Conservation (phyloP, 306 rosid genomes). For the Vachellia pachyceras region DNA sequence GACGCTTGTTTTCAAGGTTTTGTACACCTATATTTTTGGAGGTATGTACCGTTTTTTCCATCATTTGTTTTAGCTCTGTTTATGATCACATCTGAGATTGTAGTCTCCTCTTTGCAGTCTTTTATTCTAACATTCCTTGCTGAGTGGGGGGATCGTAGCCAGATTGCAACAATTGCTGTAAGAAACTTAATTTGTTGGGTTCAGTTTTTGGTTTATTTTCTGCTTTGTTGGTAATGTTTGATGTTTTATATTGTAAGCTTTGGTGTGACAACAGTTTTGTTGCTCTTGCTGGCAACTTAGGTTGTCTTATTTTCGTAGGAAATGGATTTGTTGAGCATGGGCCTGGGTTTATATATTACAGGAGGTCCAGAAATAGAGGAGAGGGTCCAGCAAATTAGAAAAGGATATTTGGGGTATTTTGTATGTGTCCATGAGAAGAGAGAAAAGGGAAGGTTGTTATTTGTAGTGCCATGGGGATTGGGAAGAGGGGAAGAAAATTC, state of each 20-base stretch:
- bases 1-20: constrained; percentile 91
- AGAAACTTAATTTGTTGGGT: constrained; percentile 40
- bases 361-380: not conserved
- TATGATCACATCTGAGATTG: constrained; percentile 31
- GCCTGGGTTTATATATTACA: not conserved
- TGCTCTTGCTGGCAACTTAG: not conserved
- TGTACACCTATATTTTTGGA: constrained; percentile 98
- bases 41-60: constrained; percentile 48
- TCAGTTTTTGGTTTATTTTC: constrained; percentile 4
- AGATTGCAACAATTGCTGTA: constrained; percentile 99
- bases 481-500: not conserved
- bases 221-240: not conserved
- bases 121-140: constrained; percentile 93
- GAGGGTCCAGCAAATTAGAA: not conserved
- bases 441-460: not conserved
- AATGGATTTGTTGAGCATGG: too few species aligned
- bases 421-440: not conserved
- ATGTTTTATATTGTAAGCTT: not conserved
- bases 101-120: constrained; percentile 59
- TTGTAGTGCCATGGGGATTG: not conserved
- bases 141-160: constrained; percentile 99
- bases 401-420: not conserved
- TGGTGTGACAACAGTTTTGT: not conserved
- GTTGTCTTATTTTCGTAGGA: not conserved
- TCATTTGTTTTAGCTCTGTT: constrained; percentile 26